Percentiles rank a stretch among this genome's conserved stretches.
Conservation (phyloP, 345 rosid genomes). For the Bruguiera sexangula region DNA sequence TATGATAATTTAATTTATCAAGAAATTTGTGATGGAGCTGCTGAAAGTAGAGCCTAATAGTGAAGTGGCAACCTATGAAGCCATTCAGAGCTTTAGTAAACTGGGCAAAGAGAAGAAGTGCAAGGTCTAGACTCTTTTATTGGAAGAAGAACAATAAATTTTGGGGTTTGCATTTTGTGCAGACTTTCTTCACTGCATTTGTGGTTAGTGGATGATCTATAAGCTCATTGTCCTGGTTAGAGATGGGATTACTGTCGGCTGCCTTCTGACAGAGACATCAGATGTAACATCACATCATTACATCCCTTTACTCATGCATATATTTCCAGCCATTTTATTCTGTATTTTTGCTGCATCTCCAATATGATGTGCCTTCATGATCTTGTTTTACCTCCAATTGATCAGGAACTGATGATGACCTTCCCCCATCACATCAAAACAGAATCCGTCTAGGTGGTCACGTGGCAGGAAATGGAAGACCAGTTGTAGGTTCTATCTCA, state of each 20-base stretch:
- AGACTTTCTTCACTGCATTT: not conserved
- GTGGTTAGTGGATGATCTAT: not conserved
- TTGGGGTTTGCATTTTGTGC: not conserved
- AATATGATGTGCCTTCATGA: not conserved
- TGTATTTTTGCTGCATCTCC: not conserved
- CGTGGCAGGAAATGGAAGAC: slow-evolving; percentile 60
- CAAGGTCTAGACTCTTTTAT: not conserved
- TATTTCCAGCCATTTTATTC: not conserved
- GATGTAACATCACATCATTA: not conserved
- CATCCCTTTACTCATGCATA: not conserved
- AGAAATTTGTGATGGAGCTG: not conserved
- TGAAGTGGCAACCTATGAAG: not conserved
- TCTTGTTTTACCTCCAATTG: not conserved
- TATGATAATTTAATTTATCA: not conserved
- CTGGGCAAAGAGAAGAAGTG: not conserved
- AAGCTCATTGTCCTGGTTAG: not conserved
- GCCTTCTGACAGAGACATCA: not conserved
- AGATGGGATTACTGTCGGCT: not conserved
- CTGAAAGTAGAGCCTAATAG: not conserved
- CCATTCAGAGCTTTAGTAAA: not conserved
- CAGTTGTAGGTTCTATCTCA: slow-evolving; percentile 46
- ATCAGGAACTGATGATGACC: slow-evolving; percentile 86
- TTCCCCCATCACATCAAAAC: slow-evolving; percentile 67
- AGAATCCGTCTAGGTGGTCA: slow-evolving; percentile 64
- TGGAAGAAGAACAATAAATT: not conserved